Evolutionary conservation across 78 protist species (phyloP), one percentile per base, ranked within the genome.

Genomic region (Blattamonas nauphoetae): DNA sequence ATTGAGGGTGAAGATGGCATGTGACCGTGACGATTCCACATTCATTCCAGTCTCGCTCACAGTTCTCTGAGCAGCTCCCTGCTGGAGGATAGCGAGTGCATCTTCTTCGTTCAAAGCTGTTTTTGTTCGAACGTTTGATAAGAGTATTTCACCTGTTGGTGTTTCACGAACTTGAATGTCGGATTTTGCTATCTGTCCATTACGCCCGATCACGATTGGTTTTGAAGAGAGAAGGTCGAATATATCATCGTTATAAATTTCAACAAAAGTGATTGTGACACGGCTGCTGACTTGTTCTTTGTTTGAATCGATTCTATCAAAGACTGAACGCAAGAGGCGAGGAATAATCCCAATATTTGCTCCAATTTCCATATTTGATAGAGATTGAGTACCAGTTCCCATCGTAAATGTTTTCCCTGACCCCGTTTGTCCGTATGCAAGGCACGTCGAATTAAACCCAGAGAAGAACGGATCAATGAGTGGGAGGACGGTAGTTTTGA

Each of bases 1-100:
- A 21, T 79, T 6, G 29, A 79, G 83, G 42, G 83, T 33, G 21
- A 79, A 79, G 33, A 79, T 21, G 43, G 83, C 83, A 21, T 79
- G 83, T 5, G 43, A 33, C 29, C 83, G 83, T 4, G 43, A 33
- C 32, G 83, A 79, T 21, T 79, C 42, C 29, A 6, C 41, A 11
- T 79, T 79, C 83, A 79, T 79, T 5, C 43, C 83, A 4, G 83
- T 79, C 83, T n/a, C 43, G 41, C 83, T 21, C 83, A 79, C 83
- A 4, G 83, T 79, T 21, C 83, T 4, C 83, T 5, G 83, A 6
- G 32, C 43, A 5, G 21, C 43, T 33, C 83, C 83, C 6, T 5
- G 29, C 42, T 79, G 33, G 45, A 6, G 83, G 33, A 36, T 21
- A 29, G 71, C 71, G 21, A 55, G 11, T 55, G 71, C 71, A 29